Evolutionary conservation across 179 eudicot genomes (phyloP).

Genomic region (Carnegiea gigantea): DNA sequence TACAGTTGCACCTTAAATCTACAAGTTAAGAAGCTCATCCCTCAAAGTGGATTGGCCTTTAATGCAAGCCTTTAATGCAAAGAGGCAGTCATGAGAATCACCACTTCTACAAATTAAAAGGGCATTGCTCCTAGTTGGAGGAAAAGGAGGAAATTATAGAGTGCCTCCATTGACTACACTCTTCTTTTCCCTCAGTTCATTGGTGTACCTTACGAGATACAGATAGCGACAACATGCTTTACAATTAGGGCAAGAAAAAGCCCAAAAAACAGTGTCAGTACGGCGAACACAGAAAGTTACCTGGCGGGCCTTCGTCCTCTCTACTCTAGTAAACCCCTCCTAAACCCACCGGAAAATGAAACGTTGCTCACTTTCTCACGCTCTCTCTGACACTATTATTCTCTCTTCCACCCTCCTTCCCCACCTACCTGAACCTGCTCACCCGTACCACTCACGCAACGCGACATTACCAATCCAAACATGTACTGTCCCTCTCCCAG

Average conservation of each 20-base stretch:
- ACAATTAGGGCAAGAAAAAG: not conserved
- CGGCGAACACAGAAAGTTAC: not conserved
- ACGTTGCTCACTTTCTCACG: constrained; percentile 1
- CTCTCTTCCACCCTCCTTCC: not conserved
- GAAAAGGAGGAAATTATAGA: not conserved
- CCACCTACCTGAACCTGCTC: not conserved
- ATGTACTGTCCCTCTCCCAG: not conserved
- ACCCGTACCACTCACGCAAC: constrained; percentile 3
- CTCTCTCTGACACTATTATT: not conserved
- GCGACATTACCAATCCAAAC: not conserved
- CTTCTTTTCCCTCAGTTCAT: not conserved
- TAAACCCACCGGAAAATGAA: constrained; percentile 34
- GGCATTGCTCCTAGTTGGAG: not conserved
- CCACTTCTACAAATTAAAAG: no score
- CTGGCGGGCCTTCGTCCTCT: constrained; percentile 3
- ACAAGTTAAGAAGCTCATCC: no score
- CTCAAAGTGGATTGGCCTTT: no score
- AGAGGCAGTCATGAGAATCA: no score
- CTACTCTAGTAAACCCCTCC: constrained; percentile 32
- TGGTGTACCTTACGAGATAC: not conserved
- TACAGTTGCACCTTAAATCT: no score
- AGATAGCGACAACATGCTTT: not conserved
- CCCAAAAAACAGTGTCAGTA: constrained; percentile 14
- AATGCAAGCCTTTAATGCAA: no score
- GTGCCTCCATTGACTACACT: not conserved